Base-by-base conservation (phyloP, 805 yeast genomes). In the Torulaspora delbrueckii region DNA sequence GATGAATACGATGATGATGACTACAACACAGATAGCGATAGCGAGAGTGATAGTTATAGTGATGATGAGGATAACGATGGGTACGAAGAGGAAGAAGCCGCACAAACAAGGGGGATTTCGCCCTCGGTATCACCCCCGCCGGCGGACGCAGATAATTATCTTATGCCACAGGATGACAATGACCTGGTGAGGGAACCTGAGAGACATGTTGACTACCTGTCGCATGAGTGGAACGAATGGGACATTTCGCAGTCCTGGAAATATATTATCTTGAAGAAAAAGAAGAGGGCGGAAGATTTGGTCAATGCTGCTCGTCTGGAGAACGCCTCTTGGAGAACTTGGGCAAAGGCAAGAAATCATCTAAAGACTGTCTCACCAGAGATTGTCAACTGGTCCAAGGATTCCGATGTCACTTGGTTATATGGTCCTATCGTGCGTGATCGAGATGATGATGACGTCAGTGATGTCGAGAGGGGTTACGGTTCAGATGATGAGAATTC, bases 211-310 rank as follows among this genome's bases (percentile, higher is more conserved):
- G 99, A 93, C 69, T 93, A 93, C 66, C 73, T 93, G 42, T 86
- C 96, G 4, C 96, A 93, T 63, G 76, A 93, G 63, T 93, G 99
- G 99, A 87, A 88, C 56, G 98, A 90, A 53, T 70, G 81, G 4
- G 99, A 93, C 62, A 86, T 93, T 25, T 86, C 95, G 9, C 86
- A 86, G 52, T 87, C 96, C 25, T 93, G 99, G 99, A 76, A 96
- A 54, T 93, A 93, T 63, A 84, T 93, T 46, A 89, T 88, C 35
- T 68, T 80, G 51, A 81, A 85, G 56, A 77, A 95, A 37, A 86
- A 86, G 47, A 64, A 62, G 52, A 58, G 60, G 27, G 63, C 60
- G 32, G 54, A 58, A 51, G 91, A 86, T 60, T 84, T 86, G 50
- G 95, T 96, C 32, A 81, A 80, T 70, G 79, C 80, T 54, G 95